Evolutionary conservation across 352 stramenopile genomes (phyloP).

Genomic region (Phytophthora citricola): DNA sequence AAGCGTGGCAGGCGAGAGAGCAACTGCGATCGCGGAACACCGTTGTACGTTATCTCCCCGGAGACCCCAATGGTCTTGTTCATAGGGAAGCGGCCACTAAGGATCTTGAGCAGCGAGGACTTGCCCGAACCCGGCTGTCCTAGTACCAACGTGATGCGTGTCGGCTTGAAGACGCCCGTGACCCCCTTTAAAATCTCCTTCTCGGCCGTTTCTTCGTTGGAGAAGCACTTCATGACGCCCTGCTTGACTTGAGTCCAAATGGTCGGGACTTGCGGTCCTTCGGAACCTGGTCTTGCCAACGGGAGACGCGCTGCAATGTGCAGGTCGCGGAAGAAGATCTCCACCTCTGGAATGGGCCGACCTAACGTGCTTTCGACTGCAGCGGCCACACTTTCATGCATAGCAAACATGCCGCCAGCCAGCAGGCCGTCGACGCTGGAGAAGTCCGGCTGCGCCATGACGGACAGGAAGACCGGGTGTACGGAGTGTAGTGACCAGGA

Average conservation of each 20-base stretch:
- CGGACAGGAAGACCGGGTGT: not conserved
- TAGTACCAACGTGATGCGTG: conserved; percentile 48
- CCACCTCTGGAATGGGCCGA: conserved; percentile 52
- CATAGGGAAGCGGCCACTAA: conserved; percentile 53
- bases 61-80: conserved; percentile 48
- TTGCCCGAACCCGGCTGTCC: conserved; percentile 52
- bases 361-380: conserved; percentile 50
- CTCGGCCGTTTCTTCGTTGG: conserved; percentile 33
- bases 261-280: conserved; percentile 37
- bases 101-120: conserved; percentile 45
- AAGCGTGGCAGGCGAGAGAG: conserved; percentile 39
- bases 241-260: conserved; percentile 42
- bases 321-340: conserved; percentile 62
- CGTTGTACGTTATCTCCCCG: conserved; percentile 58
- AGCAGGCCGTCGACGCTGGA: conserved; percentile 56
- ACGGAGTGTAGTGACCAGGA: not conserved
- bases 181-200: conserved; percentile 52
- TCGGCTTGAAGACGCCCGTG: conserved; percentile 44
- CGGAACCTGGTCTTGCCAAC: conserved; percentile 25
- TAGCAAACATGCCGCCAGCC: conserved; percentile 50
- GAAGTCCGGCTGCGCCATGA: conserved; percentile 27
- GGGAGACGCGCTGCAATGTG: conserved; percentile 42
- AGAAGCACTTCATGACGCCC: conserved; percentile 23
- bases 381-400: conserved; percentile 56
- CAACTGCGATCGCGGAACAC: conserved; percentile 29